A percentile compares a stretch with the other conserved stretches of the same genome.
phyloP scores from a whole-genome alignment of 1,284 basidiomycete genomes.

The Trametes versicolor region DNA sequence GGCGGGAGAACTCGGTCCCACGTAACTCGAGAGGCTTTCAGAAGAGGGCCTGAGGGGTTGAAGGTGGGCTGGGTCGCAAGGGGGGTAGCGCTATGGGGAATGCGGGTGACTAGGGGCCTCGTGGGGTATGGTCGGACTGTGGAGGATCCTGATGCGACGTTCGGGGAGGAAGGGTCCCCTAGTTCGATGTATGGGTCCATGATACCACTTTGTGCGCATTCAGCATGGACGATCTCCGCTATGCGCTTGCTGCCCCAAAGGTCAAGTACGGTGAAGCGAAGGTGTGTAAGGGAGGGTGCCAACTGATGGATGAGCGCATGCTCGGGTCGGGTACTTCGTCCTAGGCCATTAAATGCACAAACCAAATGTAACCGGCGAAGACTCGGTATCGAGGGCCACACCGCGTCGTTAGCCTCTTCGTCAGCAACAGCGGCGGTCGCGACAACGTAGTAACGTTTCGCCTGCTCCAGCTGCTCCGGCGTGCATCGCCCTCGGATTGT shows the following conservation, averaged over 20 bases:
- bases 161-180: background rate
- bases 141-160: background rate
- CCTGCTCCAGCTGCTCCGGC: conserved; percentile 8
- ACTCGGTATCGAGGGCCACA: conserved; percentile 20
- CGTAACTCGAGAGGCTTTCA: conserved; percentile 28
- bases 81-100: conserved; percentile 3
- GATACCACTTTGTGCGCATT: conserved; percentile 39
- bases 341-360: conserved; percentile 35
- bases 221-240: conserved; percentile 40
- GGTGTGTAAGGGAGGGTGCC: conserved; percentile 38
- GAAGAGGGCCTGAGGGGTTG: too few species aligned
- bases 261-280: conserved; percentile 44
- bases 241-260: conserved; percentile 37
- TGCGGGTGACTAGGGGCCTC: background rate
- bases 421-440: background rate
- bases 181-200: conserved; percentile 32
- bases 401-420: background rate
- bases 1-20: conserved; percentile 39
- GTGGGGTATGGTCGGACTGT: background rate
- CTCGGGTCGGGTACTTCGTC: conserved; percentile 30
- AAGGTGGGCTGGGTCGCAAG: conserved; percentile 1
- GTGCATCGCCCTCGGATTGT: conserved; percentile 43
- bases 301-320: conserved; percentile 37
- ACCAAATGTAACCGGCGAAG: conserved; percentile 43
- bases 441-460: background rate